Evolutionary conservation across 768 basidiomycete species (phyloP).

Genomic region (Rhodosporidiobolus odoratus): DNA sequence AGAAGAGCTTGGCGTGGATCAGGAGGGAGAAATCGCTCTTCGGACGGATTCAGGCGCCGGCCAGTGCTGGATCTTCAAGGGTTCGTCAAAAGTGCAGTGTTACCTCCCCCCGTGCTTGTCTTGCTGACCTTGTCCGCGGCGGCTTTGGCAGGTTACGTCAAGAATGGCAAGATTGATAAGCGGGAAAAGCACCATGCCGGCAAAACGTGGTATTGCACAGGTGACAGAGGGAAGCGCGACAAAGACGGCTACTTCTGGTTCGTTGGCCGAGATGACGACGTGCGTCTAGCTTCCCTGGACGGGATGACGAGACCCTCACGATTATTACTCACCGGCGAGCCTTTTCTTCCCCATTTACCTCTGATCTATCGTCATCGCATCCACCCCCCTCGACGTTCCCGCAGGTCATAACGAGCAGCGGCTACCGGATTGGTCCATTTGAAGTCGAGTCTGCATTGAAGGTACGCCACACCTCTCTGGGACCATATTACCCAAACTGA

Average conservation of each 20-base stretch:
- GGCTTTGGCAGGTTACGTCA: slow-evolving; percentile 30
- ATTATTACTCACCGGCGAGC: no score
- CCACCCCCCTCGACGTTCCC: background rate
- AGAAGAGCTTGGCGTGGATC: slow-evolving; percentile 5
- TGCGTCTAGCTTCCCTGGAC: no score
- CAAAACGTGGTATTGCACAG: slow-evolving; percentile 34
- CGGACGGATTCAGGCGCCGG: slow-evolving; percentile 24
- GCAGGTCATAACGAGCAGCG: slow-evolving; percentile 25
- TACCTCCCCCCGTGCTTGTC: no score
- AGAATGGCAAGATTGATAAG: slow-evolving; percentile 37
- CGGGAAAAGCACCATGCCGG: slow-evolving; percentile 12
- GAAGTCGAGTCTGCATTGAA: slow-evolving; percentile 37
- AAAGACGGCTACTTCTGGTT: slow-evolving; percentile 36
- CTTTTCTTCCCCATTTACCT: no score
- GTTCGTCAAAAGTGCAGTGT: slow-evolving; percentile 4
- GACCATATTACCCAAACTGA: background rate
- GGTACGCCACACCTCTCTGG: background rate
- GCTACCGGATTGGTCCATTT: slow-evolving; percentile 36
- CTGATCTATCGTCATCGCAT: background rate
- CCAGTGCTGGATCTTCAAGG: slow-evolving; percentile 31
- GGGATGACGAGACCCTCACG: no score
- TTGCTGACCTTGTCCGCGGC: background rate
- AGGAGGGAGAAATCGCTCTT: slow-evolving; percentile 31
- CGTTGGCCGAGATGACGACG: slow-evolving; percentile 35
- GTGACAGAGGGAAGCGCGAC: slow-evolving; percentile 28